A percentile compares a stretch with the other conserved stretches of the same genome.
Evolutionary conservation across 208 protist genomes (phyloP).

Genomic region (Endotrypanum monterogeii): DNA sequence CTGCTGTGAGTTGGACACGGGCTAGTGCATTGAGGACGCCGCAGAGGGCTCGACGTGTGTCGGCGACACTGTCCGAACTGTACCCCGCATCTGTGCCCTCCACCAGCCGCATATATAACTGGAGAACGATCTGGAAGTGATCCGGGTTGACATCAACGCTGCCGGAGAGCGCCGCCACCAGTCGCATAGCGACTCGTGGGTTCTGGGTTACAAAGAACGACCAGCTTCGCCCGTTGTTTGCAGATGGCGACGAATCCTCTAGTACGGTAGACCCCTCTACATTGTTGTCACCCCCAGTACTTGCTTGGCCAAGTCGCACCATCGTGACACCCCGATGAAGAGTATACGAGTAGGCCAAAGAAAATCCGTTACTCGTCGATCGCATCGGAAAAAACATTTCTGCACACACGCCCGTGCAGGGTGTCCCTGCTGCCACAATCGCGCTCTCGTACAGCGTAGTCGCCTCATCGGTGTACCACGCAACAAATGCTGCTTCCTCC

Average conservation of each 20-base stretch:
- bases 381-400: background rate
- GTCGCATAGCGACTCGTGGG: constrained; percentile 17
- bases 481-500: constrained; percentile 1
- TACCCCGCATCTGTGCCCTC: constrained; percentile 46
- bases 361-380: background rate
- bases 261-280: background rate
- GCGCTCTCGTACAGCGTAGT: constrained; percentile 13
- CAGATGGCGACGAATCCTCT: background rate
- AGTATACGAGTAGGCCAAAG: constrained; percentile 17
- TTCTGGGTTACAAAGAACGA: background rate
- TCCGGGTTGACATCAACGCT: constrained; percentile 40
- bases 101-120: constrained; percentile 37
- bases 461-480: constrained; percentile 24
- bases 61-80: background rate
- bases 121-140: constrained; percentile 41
- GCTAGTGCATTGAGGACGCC: constrained; percentile 38
- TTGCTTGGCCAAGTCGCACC: background rate
- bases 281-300: background rate
- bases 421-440: constrained; percentile 8
- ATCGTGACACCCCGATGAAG: constrained; percentile 12
- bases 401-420: background rate
- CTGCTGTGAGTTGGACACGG: constrained; percentile 29
- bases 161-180: constrained; percentile 34
- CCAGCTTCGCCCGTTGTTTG: constrained; percentile 1
- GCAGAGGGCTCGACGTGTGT: constrained; percentile 26